These are phyloP conservation scores for Polygonum maritimum DNA, from an alignment of 148 eudicot genomes.

Conservation along the genomic window DNA sequence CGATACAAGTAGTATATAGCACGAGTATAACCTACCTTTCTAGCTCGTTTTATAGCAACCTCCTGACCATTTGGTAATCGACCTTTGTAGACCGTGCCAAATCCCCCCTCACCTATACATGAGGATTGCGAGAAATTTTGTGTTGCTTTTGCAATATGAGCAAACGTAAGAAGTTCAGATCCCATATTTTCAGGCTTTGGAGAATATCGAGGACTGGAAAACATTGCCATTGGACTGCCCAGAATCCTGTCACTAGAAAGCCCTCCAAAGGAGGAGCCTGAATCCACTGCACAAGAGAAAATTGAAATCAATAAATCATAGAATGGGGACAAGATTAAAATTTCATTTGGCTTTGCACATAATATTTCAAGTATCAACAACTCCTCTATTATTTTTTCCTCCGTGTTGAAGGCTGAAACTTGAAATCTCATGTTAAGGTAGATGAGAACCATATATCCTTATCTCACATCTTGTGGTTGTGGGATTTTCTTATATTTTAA, in stretches of 20 bases:
- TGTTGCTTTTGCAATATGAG: constrained; percentile 59
- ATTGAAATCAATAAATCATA: not conserved
- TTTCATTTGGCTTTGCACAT: not conserved
- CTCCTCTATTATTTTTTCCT: not conserved
- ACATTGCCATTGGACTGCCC: constrained; percentile 63
- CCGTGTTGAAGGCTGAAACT: not conserved
- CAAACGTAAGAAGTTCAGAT: constrained; percentile 60
- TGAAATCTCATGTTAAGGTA: not conserved
- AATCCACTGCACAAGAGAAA: constrained; percentile 47
- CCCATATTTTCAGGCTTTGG: constrained; percentile 57
- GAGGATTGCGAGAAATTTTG: constrained; percentile 60
- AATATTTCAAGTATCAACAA: not conserved
- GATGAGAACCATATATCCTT: not conserved
- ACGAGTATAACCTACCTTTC: constrained; percentile 44
- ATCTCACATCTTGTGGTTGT: not conserved
- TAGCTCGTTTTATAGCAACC: constrained; percentile 92
- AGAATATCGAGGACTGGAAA: constrained; percentile 70
- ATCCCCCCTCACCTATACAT: constrained; percentile 87
- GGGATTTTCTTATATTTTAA: not conserved
- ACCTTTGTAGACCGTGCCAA: constrained; percentile 88
- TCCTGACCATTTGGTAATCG: constrained; percentile 64
- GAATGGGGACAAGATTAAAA: not conserved
- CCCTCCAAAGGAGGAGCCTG: constrained; percentile 57
- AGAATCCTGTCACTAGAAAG: constrained; percentile 45
- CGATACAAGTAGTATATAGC: not conserved